Evolutionary conservation across 768 basidiomycete genomes (phyloP), one percentile per base, ranked within the genome.

Genomic region (Omphalotus guepiniiformis): DNA sequence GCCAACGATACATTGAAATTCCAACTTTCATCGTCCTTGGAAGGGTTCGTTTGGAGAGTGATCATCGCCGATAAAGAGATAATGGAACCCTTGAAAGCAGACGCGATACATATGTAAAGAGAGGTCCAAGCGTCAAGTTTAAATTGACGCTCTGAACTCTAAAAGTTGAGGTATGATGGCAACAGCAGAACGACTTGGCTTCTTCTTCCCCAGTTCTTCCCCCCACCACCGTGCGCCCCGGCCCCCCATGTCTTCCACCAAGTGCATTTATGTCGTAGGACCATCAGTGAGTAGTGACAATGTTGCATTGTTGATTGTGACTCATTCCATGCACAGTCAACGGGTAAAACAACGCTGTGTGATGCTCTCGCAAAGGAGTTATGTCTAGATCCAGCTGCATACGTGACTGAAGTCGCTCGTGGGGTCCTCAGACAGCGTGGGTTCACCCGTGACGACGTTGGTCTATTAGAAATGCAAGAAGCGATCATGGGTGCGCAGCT

Each of bases 281-380:
- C 78, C 79, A 23, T 75, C 79, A n/a, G 73, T 72, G 47, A 65
- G 71, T 53, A 16, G 4, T 19, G 9, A 11, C 21, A 12, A 6
- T 30, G 15, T 25, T 22, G 12, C n/a, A 45, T 30, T 34, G 22
- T 6, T 21, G n/a, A n/a, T 32, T 9, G 30, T n/a, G 9, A 32
- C 9, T 9, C 15, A 45, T 23, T 19, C 12, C 18, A 32, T 32
- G 22, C 26, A 6, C 49, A 58, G 61, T 83, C 82, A 13, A 79
- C 79, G 11, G 84, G 84, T n/a, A 87, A 86, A 61, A 82, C 83
- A 21, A 85, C 83, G 0, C 69, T 85, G 3, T 83, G 80, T 58
- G 60, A 71, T 28, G 78, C 79, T 2, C 59, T 84, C 0, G 71
- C 71, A 0, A 52, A 65, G 37, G 64, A 66, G 29, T 55, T 82